Evolutionary conservation across 306 rosid species (phyloP).

Genomic region (Chamaecrista fasciculata): DNA sequence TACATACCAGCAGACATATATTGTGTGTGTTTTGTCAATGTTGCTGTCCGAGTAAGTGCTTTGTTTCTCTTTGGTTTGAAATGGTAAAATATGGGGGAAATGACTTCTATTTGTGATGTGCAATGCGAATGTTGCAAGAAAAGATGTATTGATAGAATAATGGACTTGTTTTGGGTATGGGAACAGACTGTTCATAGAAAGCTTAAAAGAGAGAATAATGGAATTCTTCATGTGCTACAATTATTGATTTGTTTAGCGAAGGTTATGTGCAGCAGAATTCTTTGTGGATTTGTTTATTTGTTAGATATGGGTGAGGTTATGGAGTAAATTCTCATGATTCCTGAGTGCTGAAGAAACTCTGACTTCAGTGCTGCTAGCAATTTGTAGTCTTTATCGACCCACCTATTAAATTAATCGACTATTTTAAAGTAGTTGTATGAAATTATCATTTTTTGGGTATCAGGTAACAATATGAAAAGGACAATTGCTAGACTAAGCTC

Average conservation of each 20-base stretch:
- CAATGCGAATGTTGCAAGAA: not conserved
- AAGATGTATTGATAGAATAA: not conserved
- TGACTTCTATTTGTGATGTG: not conserved
- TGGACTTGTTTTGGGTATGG: too few species aligned
- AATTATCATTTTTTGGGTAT: not conserved
- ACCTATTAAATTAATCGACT: not conserved
- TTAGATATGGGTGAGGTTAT: too few species aligned
- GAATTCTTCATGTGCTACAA: not conserved
- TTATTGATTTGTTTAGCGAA: not conserved
- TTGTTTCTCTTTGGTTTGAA: not conserved
- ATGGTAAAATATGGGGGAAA: not conserved
- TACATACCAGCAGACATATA: too few species aligned
- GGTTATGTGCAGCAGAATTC: not conserved
- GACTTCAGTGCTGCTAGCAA: not conserved
- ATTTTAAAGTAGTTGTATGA: not conserved
- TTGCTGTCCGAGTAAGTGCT: not conserved
- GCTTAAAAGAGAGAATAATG: slow-evolving; percentile 5
- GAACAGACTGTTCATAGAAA: too few species aligned
- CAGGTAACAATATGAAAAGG: not conserved
- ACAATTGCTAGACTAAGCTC: too few species aligned
- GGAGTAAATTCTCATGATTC: too few species aligned
- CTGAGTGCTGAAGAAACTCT: too few species aligned
- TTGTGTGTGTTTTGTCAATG: slow-evolving; percentile 5
- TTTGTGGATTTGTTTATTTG: too few species aligned
- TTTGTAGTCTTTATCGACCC: not conserved